A percentile compares a stretch with the other conserved stretches of the same genome.
phyloP scores from a whole-genome alignment of 768 basidiomycete species.

The Hypsizygus marmoreus region DNA sequence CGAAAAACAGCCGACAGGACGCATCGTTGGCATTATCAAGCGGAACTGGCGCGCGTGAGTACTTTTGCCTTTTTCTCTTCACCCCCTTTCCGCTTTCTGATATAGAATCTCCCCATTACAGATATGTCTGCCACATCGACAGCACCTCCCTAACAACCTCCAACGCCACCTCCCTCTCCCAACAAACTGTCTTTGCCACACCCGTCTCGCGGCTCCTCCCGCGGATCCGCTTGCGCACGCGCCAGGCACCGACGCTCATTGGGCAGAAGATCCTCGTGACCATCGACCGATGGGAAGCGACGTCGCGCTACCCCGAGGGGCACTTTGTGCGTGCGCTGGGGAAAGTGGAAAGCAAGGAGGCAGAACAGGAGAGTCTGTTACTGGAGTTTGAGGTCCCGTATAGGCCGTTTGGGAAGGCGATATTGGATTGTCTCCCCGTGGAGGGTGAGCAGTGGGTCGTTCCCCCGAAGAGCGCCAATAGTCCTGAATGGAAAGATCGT shows the following conservation, averaged over 20 bases:
- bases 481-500: slow-evolving; percentile 71
- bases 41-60: slow-evolving; percentile 94
- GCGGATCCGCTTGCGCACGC: slow-evolving; percentile 90
- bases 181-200: slow-evolving; percentile 92
- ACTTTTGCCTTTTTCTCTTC: slow-evolving; percentile 9
- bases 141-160: slow-evolving; percentile 81
- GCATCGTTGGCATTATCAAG: slow-evolving; percentile 89
- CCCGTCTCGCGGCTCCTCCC: slow-evolving; percentile 91
- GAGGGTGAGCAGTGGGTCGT: slow-evolving; percentile 95
- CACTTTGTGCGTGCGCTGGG: slow-evolving; percentile 95
- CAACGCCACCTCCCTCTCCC: slow-evolving; percentile 74
- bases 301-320: slow-evolving; percentile 92
- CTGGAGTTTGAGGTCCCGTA: slow-evolving; percentile 97
- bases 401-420: slow-evolving; percentile 93
- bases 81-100: slow-evolving; percentile 1
- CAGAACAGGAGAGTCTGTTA: slow-evolving; percentile 91
- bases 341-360: slow-evolving; percentile 90
- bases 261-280: slow-evolving; percentile 96
- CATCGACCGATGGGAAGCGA: slow-evolving; percentile 89
- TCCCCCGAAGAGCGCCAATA: slow-evolving; percentile 61
- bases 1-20: slow-evolving; percentile 89
- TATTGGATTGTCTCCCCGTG: slow-evolving; percentile 84
- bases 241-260: slow-evolving; percentile 86
- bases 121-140: slow-evolving; percentile 95
- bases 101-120: slow-evolving; percentile 25